Conservation (phyloP, 1,284 basidiomycete genomes). For the Sanghuangporus sanghuang region DNA sequence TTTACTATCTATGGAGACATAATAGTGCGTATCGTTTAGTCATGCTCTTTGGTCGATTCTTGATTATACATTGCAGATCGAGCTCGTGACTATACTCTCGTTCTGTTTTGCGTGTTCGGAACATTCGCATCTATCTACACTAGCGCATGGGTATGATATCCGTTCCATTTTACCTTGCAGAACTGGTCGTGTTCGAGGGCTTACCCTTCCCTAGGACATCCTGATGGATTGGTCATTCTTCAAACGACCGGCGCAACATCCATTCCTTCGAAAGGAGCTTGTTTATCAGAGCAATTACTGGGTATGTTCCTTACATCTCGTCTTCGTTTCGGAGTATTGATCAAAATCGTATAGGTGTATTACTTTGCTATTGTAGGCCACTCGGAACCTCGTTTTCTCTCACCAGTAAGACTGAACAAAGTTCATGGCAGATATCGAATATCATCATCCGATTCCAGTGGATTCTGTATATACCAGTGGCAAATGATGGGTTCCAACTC, state of each 20-base stretch:
- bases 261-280: constrained; percentile 72
- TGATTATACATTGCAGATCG: constrained; percentile 27
- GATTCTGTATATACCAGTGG: constrained; percentile 69
- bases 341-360: constrained; percentile 48
- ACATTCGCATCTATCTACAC: constrained; percentile 68
- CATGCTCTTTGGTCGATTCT: not conserved
- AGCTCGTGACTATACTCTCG: constrained; percentile 44
- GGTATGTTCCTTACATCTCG: constrained; percentile 36
- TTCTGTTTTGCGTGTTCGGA: constrained; percentile 60
- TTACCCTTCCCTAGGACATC: constrained; percentile 47
- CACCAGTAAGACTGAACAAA: not conserved
- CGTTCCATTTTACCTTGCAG: not conserved
- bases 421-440: constrained; percentile 53
- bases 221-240: constrained; percentile 84
- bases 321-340: not conserved
- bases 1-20: constrained; percentile 73
- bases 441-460: constrained; percentile 76
- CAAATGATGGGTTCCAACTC: constrained; percentile 45
- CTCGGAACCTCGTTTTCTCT: not conserved
- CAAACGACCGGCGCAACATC: constrained; percentile 49
- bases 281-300: constrained; percentile 58
- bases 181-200: not conserved
- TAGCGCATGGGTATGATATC: constrained; percentile 60
- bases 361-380: constrained; percentile 62
- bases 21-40: constrained; percentile 39